phyloP scores from a whole-genome alignment of 208 protist genomes.

The Crithidia thermophila region DNA sequence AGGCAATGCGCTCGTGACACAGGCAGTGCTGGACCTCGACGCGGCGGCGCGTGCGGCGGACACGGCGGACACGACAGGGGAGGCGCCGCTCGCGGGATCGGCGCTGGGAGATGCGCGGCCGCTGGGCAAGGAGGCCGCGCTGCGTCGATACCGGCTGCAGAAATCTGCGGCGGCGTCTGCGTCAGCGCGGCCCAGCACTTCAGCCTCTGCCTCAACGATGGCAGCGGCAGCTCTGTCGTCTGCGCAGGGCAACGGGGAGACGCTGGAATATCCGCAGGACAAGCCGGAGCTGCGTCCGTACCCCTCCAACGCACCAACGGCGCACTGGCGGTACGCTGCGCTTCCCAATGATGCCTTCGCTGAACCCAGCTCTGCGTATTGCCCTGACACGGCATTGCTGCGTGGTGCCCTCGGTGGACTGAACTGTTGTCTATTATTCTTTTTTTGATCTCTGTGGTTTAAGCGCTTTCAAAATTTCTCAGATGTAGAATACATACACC shows the following conservation, averaged over 20 bases:
- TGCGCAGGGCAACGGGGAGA: too few species aligned
- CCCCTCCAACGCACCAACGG: not conserved
- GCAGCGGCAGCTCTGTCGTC: not conserved
- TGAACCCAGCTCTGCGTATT: constrained; percentile 19
- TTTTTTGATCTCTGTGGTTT: not conserved
- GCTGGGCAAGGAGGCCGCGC: constrained; percentile 41
- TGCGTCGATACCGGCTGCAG: constrained; percentile 38
- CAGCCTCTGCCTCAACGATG: not conserved
- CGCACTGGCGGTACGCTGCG: constrained; percentile 26
- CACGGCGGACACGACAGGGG: not conserved
- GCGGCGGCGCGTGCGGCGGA: not conserved
- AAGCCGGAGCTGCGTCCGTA: constrained; percentile 15
- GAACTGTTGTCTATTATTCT: not conserved
- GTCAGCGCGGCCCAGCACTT: not conserved
- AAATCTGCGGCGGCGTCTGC: constrained; percentile 3
- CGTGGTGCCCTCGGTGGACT: constrained; percentile 1
- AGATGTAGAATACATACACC: not conserved
- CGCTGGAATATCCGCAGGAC: not conserved
- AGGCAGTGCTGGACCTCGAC: constrained; percentile 23
- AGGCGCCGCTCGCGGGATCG: not conserved
- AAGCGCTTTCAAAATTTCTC: not conserved
- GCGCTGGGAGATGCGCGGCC: not conserved
- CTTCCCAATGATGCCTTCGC: constrained; percentile 26
- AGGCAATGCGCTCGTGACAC: constrained; percentile 18
- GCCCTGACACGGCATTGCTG: constrained; percentile 22